Percentiles rank a stretch among this genome's conserved stretches.
Conservation (phyloP, 2,329 filamentous ascomycete genomes). For the Pseudofabraea citricarpa region DNA sequence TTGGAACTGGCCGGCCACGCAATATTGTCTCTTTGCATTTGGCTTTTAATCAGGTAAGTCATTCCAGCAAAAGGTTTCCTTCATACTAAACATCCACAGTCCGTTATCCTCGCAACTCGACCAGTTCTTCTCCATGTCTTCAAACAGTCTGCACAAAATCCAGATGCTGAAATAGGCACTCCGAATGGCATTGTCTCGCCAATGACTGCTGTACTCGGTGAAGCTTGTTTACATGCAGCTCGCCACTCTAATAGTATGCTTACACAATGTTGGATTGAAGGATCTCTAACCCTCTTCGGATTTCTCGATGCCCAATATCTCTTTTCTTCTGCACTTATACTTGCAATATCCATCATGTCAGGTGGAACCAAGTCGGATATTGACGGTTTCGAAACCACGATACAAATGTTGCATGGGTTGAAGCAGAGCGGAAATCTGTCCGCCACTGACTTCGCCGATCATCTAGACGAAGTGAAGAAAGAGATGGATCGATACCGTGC, state of each 20-base stretch:
- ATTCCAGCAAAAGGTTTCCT: background rate
- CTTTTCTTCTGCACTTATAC: slow-evolving; percentile 39
- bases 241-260: slow-evolving; percentile 38
- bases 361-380: slow-evolving; percentile 30
- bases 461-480: slow-evolving; percentile 25
- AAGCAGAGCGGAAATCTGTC: slow-evolving; percentile 35
- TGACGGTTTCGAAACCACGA: slow-evolving; percentile 35
- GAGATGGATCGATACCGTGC: background rate
- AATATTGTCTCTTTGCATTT: slow-evolving; percentile 31
- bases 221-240: slow-evolving; percentile 40
- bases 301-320: slow-evolving; percentile 42
- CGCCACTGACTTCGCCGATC: slow-evolving; percentile 36
- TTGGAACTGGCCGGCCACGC: no score
- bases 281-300: slow-evolving; percentile 41
- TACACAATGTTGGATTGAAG: slow-evolving; percentile 40
- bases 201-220: slow-evolving; percentile 32
- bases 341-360: slow-evolving; percentile 38
- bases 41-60: slow-evolving; percentile 30
- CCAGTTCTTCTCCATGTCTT: slow-evolving; percentile 34
- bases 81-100: slow-evolving; percentile 17
- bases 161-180: slow-evolving; percentile 2
- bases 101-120: slow-evolving; percentile 34
- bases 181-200: background rate
- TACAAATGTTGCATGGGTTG: slow-evolving; percentile 33
- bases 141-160: slow-evolving; percentile 29